Conservation (phyloP, 2,329 filamentous ascomycete species). For the Aspergillus vadensis region DNA sequence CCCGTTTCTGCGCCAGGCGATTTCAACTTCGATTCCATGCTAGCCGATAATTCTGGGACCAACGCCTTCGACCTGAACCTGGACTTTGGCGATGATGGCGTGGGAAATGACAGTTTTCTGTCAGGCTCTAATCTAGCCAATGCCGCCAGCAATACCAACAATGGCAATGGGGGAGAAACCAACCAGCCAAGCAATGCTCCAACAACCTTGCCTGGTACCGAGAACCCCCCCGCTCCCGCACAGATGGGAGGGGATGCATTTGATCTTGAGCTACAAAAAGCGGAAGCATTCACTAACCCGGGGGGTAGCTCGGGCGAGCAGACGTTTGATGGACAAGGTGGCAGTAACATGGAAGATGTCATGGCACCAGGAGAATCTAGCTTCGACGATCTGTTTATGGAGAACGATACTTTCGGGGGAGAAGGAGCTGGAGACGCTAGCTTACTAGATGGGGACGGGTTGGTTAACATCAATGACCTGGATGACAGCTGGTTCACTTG, state of each 20-base stretch:
- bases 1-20: constrained; percentile 31
- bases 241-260: constrained; percentile 38
- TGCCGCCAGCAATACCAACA: constrained; percentile 19
- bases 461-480: constrained; percentile 44
- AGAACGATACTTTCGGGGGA: constrained; percentile 40
- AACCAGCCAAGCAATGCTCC: constrained; percentile 25
- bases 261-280: constrained; percentile 39
- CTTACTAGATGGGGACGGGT: constrained; percentile 38
- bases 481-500: constrained; percentile 45
- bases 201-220: constrained; percentile 34
- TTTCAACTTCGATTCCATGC: constrained; percentile 46
- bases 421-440: constrained; percentile 34
- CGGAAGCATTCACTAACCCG: constrained; percentile 27
- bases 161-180: constrained; percentile 19
- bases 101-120: constrained; percentile 43
- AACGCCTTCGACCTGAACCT: constrained; percentile 44
- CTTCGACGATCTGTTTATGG: constrained; percentile 50
- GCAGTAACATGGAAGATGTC: constrained; percentile 34
- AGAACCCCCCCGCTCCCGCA: constrained; percentile 34
- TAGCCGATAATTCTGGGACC: constrained; percentile 35
- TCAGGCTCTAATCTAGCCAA: constrained; percentile 35
- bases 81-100: constrained; percentile 42
- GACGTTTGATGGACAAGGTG: constrained; percentile 16
- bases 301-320: constrained; percentile 18
- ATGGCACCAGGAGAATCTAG: constrained; percentile 46